Percentiles rank a stretch among this genome's conserved stretches.
Evolutionary conservation across 2,329 filamentous ascomycete species (phyloP).

Genomic region (Fonsecaea monophora): DNA sequence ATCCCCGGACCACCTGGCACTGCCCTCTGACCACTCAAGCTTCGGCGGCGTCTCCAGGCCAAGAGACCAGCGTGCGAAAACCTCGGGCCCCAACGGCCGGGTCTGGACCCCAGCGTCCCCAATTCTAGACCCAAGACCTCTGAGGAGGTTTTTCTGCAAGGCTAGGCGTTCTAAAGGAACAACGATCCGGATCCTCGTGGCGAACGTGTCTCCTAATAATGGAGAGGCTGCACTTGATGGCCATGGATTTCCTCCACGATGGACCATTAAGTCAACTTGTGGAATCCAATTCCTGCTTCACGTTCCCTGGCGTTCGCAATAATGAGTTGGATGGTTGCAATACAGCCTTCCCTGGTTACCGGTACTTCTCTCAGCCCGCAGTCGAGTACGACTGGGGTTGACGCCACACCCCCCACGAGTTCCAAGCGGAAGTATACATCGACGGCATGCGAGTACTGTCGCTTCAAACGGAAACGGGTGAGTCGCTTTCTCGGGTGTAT

Average conservation of each 20-base stretch:
- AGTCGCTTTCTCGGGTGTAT: background rate
- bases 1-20: background rate
- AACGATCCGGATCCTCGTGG: background rate
- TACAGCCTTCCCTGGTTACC: background rate
- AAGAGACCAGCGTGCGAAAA: too few relatives aligned
- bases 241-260: background rate
- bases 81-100: background rate
- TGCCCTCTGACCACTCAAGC: background rate
- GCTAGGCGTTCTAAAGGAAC: background rate
- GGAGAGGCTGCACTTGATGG: background rate
- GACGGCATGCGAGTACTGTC: background rate
- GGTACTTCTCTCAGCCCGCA: background rate
- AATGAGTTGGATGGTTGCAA: background rate
- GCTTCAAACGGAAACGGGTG: constrained; percentile 2
- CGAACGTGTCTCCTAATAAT: background rate
- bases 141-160: background rate
- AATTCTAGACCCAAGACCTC: background rate
- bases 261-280: background rate
- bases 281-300: background rate
- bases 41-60: too few relatives aligned
- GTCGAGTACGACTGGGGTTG: background rate
- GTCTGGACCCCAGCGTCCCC: background rate
- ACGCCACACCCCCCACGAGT: background rate
- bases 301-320: background rate
- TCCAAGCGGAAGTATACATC: constrained; percentile 1